Evolutionary conservation across 768 basidiomycete genomes (phyloP), one percentile per base, ranked within the genome.

Genomic region (Phaeotremella fagi): DNA sequence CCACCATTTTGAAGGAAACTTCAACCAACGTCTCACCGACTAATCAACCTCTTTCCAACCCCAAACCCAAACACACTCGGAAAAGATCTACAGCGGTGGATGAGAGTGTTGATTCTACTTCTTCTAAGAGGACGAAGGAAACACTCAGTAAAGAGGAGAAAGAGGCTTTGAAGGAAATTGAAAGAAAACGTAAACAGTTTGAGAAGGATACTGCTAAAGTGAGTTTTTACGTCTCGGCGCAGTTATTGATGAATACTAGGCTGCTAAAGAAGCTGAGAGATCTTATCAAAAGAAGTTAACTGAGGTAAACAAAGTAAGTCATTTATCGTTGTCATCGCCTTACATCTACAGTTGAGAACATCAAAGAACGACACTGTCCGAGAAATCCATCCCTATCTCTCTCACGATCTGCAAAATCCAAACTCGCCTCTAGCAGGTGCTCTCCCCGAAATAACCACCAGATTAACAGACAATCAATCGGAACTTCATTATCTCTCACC

Each of bases 281-380:
- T 67, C 67, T 3, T 63, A 54, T 54, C 63, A 64, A 29, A 54
- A 61, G 37, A 65, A 69, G 31, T 35, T 65, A 26, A 45, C 61
- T 1, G 65, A 71, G 11, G 70, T 60, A 42, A 74, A 74, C 45
- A 50, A 57, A 36, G 65, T 70, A 33, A 33, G 65, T 48, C 2
- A 11, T 4, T 22, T 11, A 11, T 18, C 16, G 23, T 33, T 28
- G 14, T 2, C 20, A 14, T 15, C 11, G 18, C 41, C 51, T 52
- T 20, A 28, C 5, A 36, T 18, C 23, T 4, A 4, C 42, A 71
- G 61, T 54, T 71, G 0, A 61, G 67, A 5, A 58, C 55, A 4
- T 59, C 58, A 45, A 70, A 71, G 46, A 57, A 60, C 47, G 70
- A 68, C n/a, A 55, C 64, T 0, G 57, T 74, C 44, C 60, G 65